Evolutionary conservation across 208 protist species (phyloP), one percentile per base, ranked within the genome.

Genomic region (Zelonia costaricensis): DNA sequence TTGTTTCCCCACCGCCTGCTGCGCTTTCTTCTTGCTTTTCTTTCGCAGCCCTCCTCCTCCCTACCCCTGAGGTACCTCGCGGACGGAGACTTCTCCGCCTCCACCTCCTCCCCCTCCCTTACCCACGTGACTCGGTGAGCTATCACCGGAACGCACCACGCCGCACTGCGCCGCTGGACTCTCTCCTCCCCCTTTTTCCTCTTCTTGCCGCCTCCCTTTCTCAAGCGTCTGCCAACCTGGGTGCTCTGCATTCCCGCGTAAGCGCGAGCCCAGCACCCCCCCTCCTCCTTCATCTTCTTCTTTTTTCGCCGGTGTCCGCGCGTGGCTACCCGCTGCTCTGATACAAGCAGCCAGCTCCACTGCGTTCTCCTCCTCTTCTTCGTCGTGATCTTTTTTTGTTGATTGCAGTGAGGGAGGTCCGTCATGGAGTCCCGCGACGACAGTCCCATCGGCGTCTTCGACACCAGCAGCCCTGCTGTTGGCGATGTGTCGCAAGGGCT

Each of bases 351-450:
- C n/a, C n/a, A n/a, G n/a, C n/a, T n/a, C n/a, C n/a, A n/a, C n/a
- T n/a, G 10, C 22, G 22, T 45, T 23, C 25, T 28, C 27, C 9
- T 48, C n/a, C 20, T 6, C 20, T 51, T 31, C 30, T 2, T 51
- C 16, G 28, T 31, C 23, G 10, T 18, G 18, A 9, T 38, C 20
- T 10, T 4, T 22, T 38, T 18, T 1, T 12, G 1, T 1, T 1
- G 3, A 10, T 22, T 8, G 8, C 15, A 8, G 20, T 4, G 33
- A 38, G 33, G 33, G 33, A 10, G 10, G 33, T 10, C 33, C 10
- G 22, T 49, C 18, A 66, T 49, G 57, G 35, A 28, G 20, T 63
- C 57, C 25, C 31, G 13, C 30, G 45, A 43, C 5, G 20, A 13
- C 33, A 28, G 43, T n/a, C 23, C 57, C 35, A 27, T n/a, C 13